These are phyloP conservation scores for Debaryomycetaceae sp. DNA, from an alignment of 1,139 yeast genomes.

Conservation along the genomic window DNA sequence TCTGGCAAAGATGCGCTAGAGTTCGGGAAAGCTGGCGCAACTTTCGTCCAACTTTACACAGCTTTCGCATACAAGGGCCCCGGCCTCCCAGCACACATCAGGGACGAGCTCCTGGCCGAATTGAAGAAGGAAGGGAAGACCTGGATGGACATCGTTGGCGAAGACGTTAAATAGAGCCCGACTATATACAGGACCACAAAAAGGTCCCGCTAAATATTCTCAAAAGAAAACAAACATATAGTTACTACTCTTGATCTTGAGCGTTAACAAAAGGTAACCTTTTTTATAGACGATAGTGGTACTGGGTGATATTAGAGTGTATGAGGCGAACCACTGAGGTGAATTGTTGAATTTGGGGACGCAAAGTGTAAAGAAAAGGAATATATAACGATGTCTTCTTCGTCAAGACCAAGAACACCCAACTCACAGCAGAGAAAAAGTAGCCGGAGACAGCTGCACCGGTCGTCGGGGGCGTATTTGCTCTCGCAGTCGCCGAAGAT, in stretches of 20 bases:
- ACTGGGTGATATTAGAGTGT: neutral
- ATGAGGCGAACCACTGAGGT: neutral
- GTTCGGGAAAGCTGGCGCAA: conserved; percentile 91
- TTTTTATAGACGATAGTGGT: neutral
- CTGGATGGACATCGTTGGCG: conserved; percentile 75
- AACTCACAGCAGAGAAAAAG: conserved; percentile 7
- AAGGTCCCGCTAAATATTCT: neutral
- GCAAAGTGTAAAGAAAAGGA: neutral
- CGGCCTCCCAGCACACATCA: conserved; percentile 73
- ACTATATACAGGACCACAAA: conserved; percentile 2
- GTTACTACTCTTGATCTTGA: neutral
- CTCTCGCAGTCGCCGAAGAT: conserved; percentile 40
- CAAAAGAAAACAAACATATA: neutral
- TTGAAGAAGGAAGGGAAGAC: conserved; percentile 72
- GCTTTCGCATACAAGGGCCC: conserved; percentile 94
- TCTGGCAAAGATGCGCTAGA: conserved; percentile 85
- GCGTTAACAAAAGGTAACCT: neutral
- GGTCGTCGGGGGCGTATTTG: conserved; percentile 41
- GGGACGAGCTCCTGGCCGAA: conserved; percentile 68
- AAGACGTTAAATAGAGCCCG: conserved; percentile 29
- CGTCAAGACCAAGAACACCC: conserved; percentile 21
- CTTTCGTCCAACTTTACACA: conserved; percentile 80
- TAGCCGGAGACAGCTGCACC: conserved; percentile 27
- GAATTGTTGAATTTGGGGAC: neutral
- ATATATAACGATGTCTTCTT: conserved; percentile 8